phyloP scores from a whole-genome alignment of 768 basidiomycete species.

The Strobilomyces echinocephalus region DNA sequence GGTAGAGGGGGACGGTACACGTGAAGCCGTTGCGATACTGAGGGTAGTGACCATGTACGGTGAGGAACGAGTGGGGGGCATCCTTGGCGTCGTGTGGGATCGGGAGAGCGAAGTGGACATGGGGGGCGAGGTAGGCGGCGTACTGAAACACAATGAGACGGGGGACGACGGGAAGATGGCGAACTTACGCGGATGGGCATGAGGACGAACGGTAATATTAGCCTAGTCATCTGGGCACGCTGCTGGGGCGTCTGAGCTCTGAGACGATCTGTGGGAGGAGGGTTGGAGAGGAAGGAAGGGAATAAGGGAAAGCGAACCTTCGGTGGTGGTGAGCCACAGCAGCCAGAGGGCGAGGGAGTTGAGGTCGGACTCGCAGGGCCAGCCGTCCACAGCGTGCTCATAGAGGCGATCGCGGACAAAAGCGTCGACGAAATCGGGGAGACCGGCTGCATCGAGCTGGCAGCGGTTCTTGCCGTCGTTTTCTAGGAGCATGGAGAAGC shows the following conservation, averaged over 20 bases:
- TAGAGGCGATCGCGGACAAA: slow-evolving; percentile 47
- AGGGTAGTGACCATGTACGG: slow-evolving; percentile 45
- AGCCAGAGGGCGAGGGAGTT: slow-evolving; percentile 59
- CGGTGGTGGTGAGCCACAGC: slow-evolving; percentile 55
- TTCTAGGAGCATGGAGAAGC: slow-evolving; percentile 56
- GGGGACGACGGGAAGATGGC: neutral
- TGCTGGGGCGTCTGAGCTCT: slow-evolving; percentile 23
- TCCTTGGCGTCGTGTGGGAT: slow-evolving; percentile 24
- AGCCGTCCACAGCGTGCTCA: slow-evolving; percentile 40
- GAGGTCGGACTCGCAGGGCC: slow-evolving; percentile 49
- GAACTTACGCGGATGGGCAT: slow-evolving; percentile 44
- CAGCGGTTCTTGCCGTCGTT: slow-evolving; percentile 62
- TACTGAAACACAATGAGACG: slow-evolving; percentile 37
- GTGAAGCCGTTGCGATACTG: slow-evolving; percentile 39
- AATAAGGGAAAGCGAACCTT: slow-evolving; percentile 34
- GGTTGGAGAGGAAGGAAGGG: slow-evolving; percentile 15
- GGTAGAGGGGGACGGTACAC: slow-evolving; percentile 26
- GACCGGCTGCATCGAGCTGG: slow-evolving; percentile 51
- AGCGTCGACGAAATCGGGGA: slow-evolving; percentile 41
- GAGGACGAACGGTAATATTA: slow-evolving; percentile 44
- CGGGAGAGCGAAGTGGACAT: slow-evolving; percentile 56
- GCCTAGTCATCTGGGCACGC: slow-evolving; percentile 27
- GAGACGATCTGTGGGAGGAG: slow-evolving; percentile 25
- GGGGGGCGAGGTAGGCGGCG: slow-evolving; percentile 53
- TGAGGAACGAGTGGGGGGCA: slow-evolving; percentile 28